Percentiles rank a stretch among this genome's conserved stretches.
These are phyloP conservation scores for Pochonia chlamydosporia DNA, from an alignment of 2,329 filamentous ascomycete genomes.

Conservation along the genomic window DNA sequence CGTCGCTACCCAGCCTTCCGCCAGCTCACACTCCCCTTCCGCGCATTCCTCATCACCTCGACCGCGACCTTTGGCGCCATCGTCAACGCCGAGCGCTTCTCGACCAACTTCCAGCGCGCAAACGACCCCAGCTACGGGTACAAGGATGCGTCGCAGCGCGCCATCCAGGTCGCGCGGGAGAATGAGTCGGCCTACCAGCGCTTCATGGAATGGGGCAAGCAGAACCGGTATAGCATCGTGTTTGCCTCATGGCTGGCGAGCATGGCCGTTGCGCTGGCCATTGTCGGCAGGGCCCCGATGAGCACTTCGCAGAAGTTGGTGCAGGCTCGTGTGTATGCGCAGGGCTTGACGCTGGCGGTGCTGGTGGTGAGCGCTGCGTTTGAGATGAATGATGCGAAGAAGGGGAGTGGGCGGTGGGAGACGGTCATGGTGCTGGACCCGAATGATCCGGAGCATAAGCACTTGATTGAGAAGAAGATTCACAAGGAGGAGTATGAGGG, in stretches of 20 bases:
- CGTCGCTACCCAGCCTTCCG: constrained; percentile 73
- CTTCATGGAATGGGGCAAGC: constrained; percentile 65
- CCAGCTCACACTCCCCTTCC: constrained; percentile 80
- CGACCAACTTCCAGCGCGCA: constrained; percentile 58
- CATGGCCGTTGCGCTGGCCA: constrained; percentile 67
- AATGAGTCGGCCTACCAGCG: constrained; percentile 53
- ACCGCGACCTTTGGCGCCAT: constrained; percentile 81
- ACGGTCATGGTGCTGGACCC: constrained; percentile 76
- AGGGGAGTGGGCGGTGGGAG: constrained; percentile 75
- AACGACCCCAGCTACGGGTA: constrained; percentile 64
- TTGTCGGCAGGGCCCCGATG: constrained; percentile 74
- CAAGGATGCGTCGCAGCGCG: constrained; percentile 55
- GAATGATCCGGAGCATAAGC: constrained; percentile 75
- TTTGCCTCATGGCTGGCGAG: constrained; percentile 74
- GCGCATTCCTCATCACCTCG: constrained; percentile 82
- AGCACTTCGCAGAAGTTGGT: constrained; percentile 80
- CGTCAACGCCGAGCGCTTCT: constrained; percentile 72
- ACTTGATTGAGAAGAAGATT: constrained; percentile 78
- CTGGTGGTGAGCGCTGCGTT: constrained; percentile 77
- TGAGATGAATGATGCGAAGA: constrained; percentile 71
- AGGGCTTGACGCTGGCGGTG: constrained; percentile 80
- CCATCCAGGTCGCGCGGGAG: constrained; percentile 47
- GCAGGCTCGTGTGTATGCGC: constrained; percentile 90
- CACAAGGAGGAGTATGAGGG: constrained; percentile 83
- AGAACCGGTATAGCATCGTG: constrained; percentile 84